Base-by-base conservation (phyloP, 2,329 filamentous ascomycete genomes). In the Chalaropsis ovoidea region DNA sequence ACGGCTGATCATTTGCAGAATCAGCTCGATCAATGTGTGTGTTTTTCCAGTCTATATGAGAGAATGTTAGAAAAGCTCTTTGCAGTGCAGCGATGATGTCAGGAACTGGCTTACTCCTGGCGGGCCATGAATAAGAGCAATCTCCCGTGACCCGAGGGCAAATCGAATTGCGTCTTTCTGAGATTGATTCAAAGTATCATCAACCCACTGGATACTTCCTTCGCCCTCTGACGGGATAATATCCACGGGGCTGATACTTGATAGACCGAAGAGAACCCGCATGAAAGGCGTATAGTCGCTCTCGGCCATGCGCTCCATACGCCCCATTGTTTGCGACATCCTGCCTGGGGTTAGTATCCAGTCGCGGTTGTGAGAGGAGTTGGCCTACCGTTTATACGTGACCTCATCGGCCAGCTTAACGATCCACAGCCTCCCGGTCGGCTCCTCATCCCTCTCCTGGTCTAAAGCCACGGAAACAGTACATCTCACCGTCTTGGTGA, bases 1-100 rank as follows among this genome's bases (percentile, higher is more conserved):
- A 27, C 84, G 83, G 72, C 86, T 86, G 65, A 95, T 79, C 70
- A 97, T 78, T 72, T 99, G 94, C n/a, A 95, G 80, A 68, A 99
- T 95, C 13, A 99, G 80, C 75, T 99, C 94, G 67, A 99, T 93
- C 47, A 99, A 77, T 0, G 94, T 97, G 73, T 97, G 93, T 0
- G 94, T 99, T 75, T 99, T 99, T 61, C 94, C 94, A 0, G 94
- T 99, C 79, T 86, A 65, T 3, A 61, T 11, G 66, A 69, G 67
- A 35, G 13, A 35, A 39, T 10, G 43, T 68, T 68, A 65, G 63
- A 58, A 58, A n/a, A 17, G 24, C 15, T 19, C 1, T 15, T 22
- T 3, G 13, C 10, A 22, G n/a, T 35, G 27, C 3, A 19, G 24
- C 17, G 24, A 19, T 19, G n/a, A 39, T 19, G 5, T 39, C 13